A percentile compares a stretch with the other conserved stretches of the same genome.
Conservation (phyloP, 129 eudicot species). For the Sambucus nigra region DNA sequence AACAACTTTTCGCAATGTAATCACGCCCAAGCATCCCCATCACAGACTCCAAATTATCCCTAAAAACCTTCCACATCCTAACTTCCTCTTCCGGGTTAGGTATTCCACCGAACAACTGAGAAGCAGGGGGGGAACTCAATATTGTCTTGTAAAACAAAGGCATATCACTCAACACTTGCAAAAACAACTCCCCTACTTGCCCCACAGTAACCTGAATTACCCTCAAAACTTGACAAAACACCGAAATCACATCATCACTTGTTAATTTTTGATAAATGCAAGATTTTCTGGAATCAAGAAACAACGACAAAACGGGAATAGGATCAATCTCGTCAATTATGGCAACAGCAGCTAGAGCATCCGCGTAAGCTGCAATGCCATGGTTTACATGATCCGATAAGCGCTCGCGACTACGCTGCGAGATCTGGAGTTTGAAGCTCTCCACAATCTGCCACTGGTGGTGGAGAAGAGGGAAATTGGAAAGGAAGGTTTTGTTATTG, state of each 20-base stretch:
- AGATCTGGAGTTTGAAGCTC: constrained; percentile 77
- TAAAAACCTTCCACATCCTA: constrained; percentile 68
- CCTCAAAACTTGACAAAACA: constrained; percentile 72
- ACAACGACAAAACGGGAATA: constrained; percentile 40
- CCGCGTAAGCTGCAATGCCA: constrained; percentile 55
- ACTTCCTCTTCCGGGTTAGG: constrained; percentile 95
- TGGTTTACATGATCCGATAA: constrained; percentile 49
- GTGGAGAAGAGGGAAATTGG: constrained; percentile 58
- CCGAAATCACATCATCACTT: constrained; percentile 50
- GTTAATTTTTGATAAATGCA: constrained; percentile 52
- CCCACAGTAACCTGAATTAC: constrained; percentile 77
- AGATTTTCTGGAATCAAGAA: constrained; percentile 56
- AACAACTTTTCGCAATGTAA: constrained; percentile 57
- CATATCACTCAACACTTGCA: constrained; percentile 82
- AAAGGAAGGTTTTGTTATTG: constrained; percentile 23
- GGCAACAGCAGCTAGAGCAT: constrained; percentile 84
- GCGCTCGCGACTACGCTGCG: constrained; percentile 75
- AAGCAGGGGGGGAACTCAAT: constrained; percentile 64
- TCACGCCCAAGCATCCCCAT: constrained; percentile 72
- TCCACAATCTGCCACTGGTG: constrained; percentile 98
- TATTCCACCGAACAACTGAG: constrained; percentile 91
- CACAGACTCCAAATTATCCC: constrained; percentile 64
- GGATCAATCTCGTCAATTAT: constrained; percentile 75
- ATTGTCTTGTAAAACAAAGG: constrained; percentile 77
- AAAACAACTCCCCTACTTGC: constrained; percentile 88